Evolutionary conservation across 495 filamentous ascomycete species (phyloP).

Genomic region (Aspergillus kassunensis): DNA sequence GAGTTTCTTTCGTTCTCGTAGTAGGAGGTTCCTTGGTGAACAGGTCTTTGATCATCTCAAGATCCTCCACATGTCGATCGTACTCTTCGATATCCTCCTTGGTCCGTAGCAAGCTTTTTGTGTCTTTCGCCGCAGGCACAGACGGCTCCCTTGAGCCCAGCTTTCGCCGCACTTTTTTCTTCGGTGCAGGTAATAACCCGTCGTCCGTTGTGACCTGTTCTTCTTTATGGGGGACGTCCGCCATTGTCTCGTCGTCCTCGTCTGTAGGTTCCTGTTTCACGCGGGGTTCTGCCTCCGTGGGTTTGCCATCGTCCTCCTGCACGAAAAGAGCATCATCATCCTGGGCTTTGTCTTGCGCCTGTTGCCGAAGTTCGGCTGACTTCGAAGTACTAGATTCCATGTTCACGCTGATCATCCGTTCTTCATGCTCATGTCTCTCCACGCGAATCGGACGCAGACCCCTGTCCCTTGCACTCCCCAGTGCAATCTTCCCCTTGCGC

Average conservation of each 20-base stretch:
- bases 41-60: conserved; percentile 36
- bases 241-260: conserved; percentile 36
- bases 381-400: conserved; percentile 49
- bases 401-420: conserved; percentile 45
- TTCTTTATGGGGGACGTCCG: conserved; percentile 28
- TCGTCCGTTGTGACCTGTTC: conserved; percentile 29
- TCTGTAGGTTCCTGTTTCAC: conserved; percentile 47
- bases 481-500: conserved; percentile 14
- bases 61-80: conserved; percentile 40
- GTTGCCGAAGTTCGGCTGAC: conserved; percentile 37
- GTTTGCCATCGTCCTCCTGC: conserved; percentile 23
- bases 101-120: conserved; percentile 36
- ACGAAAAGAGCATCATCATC: conserved; percentile 30
- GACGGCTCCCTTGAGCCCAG: conserved; percentile 21
- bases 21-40: conserved; percentile 22
- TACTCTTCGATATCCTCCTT: conserved; percentile 47
- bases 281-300: conserved; percentile 18
- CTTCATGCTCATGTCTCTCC: conserved; percentile 49
- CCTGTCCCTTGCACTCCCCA: conserved; percentile 8
- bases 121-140: conserved; percentile 24
- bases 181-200: conserved; percentile 35
- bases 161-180: conserved; percentile 37
- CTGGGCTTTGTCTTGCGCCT: conserved; percentile 30
- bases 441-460: conserved; percentile 47
- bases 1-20: conserved; percentile 13